Base-by-base conservation (phyloP, 257 asterid genomes). In the Paulownia fortunei region DNA sequence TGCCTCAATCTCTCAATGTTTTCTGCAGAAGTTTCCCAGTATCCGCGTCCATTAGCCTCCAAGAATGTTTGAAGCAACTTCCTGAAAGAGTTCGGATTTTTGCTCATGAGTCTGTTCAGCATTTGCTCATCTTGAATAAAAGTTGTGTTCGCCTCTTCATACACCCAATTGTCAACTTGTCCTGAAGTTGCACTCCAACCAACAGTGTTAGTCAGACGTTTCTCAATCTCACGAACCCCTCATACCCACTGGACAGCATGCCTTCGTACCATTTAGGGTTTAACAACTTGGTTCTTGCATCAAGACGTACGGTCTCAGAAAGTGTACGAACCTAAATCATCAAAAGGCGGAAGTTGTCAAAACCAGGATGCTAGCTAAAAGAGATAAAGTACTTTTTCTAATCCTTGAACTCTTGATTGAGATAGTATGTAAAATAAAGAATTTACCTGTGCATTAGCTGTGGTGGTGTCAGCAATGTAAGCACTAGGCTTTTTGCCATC, bases 101-200 rank as follows among this genome's bases (percentile, higher is more conserved):
- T 90, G 88, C 52, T 91, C 97, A 93, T 93, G 12, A 95, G 88
- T 85, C 92, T 81, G 89, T 93, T 91, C 82, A 91, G 80, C 99
- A 95, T 93, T 80, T 92, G 87, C 88, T 91, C 91, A 39, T 93
- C 99, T 81, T 95, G 76, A 52, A 95, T 89, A 76, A 89, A 95
- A 5, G 99, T 93, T 2, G 96, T 86, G 88, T 95, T 96, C 0
- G 99, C 98, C 84, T 96, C 99, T 83, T 93, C 98, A 32, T 89
- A 96, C 76, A 96, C 98, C 98, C 97, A 93, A 49, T 93, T 93
- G 87, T 93, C 98, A 3, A 95, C 99, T 82, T 95, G 99, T 12
- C 97, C 99, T 8, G 99, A 95, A 21, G 98, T 95, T 6, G 97
- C 98, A 69, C 99, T 95, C 98, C 99, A 95, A 4, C 99, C 99